These are phyloP conservation scores for Paecilomyces formosus DNA, from an alignment of 2,329 filamentous ascomycete genomes.

Conservation along the genomic window DNA sequence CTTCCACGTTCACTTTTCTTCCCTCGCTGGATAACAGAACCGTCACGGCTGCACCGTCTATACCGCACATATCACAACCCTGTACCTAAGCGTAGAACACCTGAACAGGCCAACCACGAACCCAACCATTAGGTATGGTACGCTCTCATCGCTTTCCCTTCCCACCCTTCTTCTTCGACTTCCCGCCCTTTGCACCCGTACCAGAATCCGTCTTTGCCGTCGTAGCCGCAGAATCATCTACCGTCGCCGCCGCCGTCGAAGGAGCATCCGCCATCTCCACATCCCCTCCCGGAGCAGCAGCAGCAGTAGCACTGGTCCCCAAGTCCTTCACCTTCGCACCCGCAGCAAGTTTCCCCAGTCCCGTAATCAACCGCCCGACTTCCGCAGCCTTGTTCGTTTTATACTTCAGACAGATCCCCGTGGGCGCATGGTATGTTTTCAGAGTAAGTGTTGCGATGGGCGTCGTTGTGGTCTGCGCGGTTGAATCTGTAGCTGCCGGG, in stretches of 20 bases:
- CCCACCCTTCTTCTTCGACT: slow-evolving; percentile 57
- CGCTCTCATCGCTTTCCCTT: slow-evolving; percentile 58
- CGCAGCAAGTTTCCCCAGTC: slow-evolving; percentile 67
- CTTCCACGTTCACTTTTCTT: no score
- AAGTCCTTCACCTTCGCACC: slow-evolving; percentile 55
- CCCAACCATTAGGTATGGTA: no score
- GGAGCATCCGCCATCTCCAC: slow-evolving; percentile 26
- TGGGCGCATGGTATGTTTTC: slow-evolving; percentile 81
- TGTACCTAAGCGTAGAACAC: not conserved
- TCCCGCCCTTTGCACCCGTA: slow-evolving; percentile 24
- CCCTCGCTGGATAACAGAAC: no score
- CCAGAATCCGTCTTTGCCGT: slow-evolving; percentile 14
- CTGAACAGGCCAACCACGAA: not conserved
- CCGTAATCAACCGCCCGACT: slow-evolving; percentile 72
- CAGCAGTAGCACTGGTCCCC: slow-evolving; percentile 21
- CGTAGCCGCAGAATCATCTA: slow-evolving; percentile 30
- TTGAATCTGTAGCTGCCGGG: slow-evolving; percentile 12
- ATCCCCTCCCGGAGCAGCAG: slow-evolving; percentile 30
- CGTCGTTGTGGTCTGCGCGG: slow-evolving; percentile 23
- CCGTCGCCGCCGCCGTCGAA: slow-evolving; percentile 15
- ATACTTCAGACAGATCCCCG: slow-evolving; percentile 83
- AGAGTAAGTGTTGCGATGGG: slow-evolving; percentile 66
- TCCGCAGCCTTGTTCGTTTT: slow-evolving; percentile 84
- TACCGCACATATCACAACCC: no score
- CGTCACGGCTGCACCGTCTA: no score